Evolutionary conservation across 208 protist genomes (phyloP), one percentile per base, ranked within the genome.

Genomic region (Porcisia hertigi): DNA sequence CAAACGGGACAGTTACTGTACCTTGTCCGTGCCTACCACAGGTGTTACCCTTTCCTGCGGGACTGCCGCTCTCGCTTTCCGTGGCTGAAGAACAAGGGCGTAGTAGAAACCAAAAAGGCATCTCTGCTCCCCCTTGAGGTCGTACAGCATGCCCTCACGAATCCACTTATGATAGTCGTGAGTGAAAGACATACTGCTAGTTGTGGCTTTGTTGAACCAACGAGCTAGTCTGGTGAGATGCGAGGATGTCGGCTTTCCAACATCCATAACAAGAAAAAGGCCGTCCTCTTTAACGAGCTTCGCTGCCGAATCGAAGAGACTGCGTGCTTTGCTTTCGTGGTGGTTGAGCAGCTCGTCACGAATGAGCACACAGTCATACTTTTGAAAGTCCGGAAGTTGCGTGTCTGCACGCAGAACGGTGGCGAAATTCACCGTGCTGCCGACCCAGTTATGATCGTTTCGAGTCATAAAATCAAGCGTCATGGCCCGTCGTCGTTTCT

Each of bases 361-460:
- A 30, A 96, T 82, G 5, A 96, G 74, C 8, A 94, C 88, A 14
- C 84, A 90, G 80, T 96, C 90, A 69, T 94, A 94, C 77, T 92
- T 92, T 3, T 55, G 49, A 63, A 94, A 94, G 62, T 73, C 76
- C 1, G 82, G 83, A 34, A 81, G 41, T 58, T 84, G 76, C 47
- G 71, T 83, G 55, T 87, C 84, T 16, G 75, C 76, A 47, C 77
- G 54, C n/a, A 92, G 80, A 14, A 94, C 80, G 0, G 87, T 76
- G 30, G 79, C 87, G 75, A 96, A 96, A 59, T 83, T 94, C 57
- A 96, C 87, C 34, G 85, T 82, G 52, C 92, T 96, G 16, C 88
- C 92, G 6, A 94, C 90, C 90, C 92, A 96, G 69, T 94, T 88
- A 64, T 94, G 84, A 74, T 96, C 92, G 77, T 96, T 93, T 39